phyloP scores from a whole-genome alignment of 2,329 filamentous ascomycete genomes.

The Ophiostoma populinum region DNA sequence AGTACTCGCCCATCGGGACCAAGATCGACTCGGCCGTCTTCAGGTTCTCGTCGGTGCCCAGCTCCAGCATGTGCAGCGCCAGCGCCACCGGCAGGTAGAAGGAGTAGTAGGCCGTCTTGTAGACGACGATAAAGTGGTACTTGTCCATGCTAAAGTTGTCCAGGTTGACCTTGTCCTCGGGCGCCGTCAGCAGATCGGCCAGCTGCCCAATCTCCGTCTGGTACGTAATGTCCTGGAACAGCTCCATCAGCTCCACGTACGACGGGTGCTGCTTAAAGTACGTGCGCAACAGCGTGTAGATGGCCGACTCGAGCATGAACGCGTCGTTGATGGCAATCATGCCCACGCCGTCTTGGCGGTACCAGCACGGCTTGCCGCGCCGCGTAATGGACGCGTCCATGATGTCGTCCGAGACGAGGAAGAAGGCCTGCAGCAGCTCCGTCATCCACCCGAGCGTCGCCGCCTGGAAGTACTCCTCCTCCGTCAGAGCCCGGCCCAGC shows the following conservation, averaged over 20 bases:
- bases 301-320: slow-evolving; percentile 82
- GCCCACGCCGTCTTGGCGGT: slow-evolving; percentile 72
- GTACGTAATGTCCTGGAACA: slow-evolving; percentile 88
- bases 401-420: slow-evolving; percentile 95
- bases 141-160: slow-evolving; percentile 91
- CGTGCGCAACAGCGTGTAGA: slow-evolving; percentile 86
- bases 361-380: slow-evolving; percentile 92
- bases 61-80: slow-evolving; percentile 67
- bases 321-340: slow-evolving; percentile 98
- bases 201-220: slow-evolving; percentile 93
- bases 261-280: slow-evolving; percentile 74
- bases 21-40: slow-evolving; percentile 81
- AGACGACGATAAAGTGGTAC: slow-evolving; percentile 96
- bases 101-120: slow-evolving; percentile 98
- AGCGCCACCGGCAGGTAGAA: slow-evolving; percentile 96
- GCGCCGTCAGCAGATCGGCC: slow-evolving; percentile 87
- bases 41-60: slow-evolving; percentile 77
- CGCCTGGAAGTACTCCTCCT: slow-evolving; percentile 75
- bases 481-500: slow-evolving; percentile 49
- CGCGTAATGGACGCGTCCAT: slow-evolving; percentile 96
- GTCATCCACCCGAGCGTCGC: slow-evolving; percentile 93
- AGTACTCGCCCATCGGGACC: slow-evolving; percentile 95
- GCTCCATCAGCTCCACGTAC: slow-evolving; percentile 83
- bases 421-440: slow-evolving; percentile 95
- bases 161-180: slow-evolving; percentile 83